Percentiles rank a stretch among this genome's conserved stretches.
Conservation (phyloP, 225 moss, liverwort and hornwort genomes). For the Neckera pumila region DNA sequence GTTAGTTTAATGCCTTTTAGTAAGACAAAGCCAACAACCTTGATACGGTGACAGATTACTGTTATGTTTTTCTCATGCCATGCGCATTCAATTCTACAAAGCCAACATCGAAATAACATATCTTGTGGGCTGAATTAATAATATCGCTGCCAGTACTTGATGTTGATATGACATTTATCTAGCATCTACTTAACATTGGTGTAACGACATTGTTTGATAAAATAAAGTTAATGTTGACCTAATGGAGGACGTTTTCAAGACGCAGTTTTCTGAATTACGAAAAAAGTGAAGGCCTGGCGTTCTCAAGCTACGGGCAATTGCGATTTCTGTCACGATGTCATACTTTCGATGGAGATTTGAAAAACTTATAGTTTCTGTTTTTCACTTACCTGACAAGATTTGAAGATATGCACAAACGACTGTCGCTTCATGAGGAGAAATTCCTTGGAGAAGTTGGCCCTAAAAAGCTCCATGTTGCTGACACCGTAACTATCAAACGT, state of each 20-base stretch:
- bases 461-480: constrained; percentile 56
- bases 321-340: not conserved
- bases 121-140: too few relatives aligned
- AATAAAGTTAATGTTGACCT: not conserved
- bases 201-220: not conserved
- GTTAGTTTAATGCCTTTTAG: not conserved
- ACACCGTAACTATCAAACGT: constrained; percentile 36
- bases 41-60: not conserved
- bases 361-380: not conserved
- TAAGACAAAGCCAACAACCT: not conserved
- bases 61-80: not conserved
- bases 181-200: not conserved
- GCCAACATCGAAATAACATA: not conserved
- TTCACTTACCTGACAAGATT: constrained; percentile 25
- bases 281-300: not conserved
- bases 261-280: not conserved
- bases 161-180: not conserved
- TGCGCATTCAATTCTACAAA: too few relatives aligned
- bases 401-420: constrained; percentile 47
- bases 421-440: constrained; percentile 49
- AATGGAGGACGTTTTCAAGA: not conserved
- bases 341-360: not conserved
- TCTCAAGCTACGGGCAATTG: not conserved
- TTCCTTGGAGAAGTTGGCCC: constrained; percentile 49
- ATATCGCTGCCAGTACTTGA: not conserved